phyloP scores from a whole-genome alignment of 2,329 filamentous ascomycete species.

The Penicillium sp. region DNA sequence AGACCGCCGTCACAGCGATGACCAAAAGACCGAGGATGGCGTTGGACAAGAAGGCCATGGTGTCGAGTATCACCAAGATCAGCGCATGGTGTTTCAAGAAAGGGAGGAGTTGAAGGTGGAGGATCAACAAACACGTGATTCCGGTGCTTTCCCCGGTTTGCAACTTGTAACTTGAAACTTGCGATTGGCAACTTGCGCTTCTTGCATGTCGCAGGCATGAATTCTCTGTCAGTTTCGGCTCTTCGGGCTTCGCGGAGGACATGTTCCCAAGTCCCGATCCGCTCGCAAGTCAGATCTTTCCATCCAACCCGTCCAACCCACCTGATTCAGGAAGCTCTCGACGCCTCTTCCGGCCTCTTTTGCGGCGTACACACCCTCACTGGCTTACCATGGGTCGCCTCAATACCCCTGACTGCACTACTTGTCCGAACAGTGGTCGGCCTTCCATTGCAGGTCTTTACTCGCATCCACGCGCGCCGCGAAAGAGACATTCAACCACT shows the following conservation, averaged over 20 bases:
- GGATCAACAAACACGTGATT: conserved; percentile 19
- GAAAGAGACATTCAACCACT: conserved; percentile 43
- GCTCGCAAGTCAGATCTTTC: conserved; percentile 42
- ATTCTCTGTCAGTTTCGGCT: conserved; percentile 6
- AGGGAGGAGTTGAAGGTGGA: conserved; percentile 1
- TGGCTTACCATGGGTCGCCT: conserved; percentile 50
- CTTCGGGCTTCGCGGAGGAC: conserved; percentile 2
- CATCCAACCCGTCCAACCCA: conserved; percentile 44
- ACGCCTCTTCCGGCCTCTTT: conserved; percentile 44
- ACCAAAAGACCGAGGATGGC: conserved; percentile 30
- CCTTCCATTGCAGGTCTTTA: conserved; percentile 45
- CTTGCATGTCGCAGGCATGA: conserved; percentile 10
- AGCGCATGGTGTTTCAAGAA: conserved; percentile 17
- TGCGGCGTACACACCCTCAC: conserved; percentile 47
- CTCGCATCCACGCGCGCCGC: conserved; percentile 35
- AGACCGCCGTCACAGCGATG: conserved; percentile 29
- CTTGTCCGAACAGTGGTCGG: conserved; percentile 46
- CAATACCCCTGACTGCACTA: conserved; percentile 52
- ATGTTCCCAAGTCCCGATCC: conserved; percentile 1
- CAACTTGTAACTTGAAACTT: not conserved
- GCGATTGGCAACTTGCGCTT: too few species aligned
- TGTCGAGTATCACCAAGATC: conserved; percentile 16
- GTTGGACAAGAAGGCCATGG: conserved; percentile 34
- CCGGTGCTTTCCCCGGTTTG: conserved; percentile 4
- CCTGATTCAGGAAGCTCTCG: conserved; percentile 41